A percentile compares a stretch with the other conserved stretches of the same genome.
Evolutionary conservation across 2,329 filamentous ascomycete genomes (phyloP).

Genomic region (Plectosphaerella sp.): DNA sequence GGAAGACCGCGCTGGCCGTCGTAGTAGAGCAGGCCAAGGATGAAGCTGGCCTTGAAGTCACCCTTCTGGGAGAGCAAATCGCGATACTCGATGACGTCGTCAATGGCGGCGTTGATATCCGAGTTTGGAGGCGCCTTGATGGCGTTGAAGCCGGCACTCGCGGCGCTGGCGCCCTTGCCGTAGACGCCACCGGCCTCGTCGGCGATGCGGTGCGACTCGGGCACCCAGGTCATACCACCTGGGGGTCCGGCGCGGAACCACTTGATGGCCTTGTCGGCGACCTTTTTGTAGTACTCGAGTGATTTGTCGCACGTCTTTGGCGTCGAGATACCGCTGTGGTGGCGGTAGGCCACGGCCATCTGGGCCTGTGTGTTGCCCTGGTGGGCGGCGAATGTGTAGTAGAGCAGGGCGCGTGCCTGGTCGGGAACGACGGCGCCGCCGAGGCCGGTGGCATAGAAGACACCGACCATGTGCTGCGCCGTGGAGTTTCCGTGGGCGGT

Average conservation of each 20-base stretch:
- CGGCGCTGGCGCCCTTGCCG: constrained; percentile 88
- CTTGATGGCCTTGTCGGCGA: constrained; percentile 85
- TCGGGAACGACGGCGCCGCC: constrained; percentile 76
- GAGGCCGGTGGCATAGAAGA: constrained; percentile 93
- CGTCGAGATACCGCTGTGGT: constrained; percentile 80
- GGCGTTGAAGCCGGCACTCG: constrained; percentile 81
- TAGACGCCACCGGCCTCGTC: constrained; percentile 92
- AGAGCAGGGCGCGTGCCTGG: constrained; percentile 86
- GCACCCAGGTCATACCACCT: constrained; percentile 73
- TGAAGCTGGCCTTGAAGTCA: constrained; percentile 82
- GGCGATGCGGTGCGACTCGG: constrained; percentile 78
- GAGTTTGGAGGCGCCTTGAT: constrained; percentile 68
- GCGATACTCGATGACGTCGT: constrained; percentile 92
- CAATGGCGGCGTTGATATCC: constrained; percentile 79
- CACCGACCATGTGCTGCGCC: constrained; percentile 90
- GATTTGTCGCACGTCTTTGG: constrained; percentile 82
- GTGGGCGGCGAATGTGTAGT: constrained; percentile 89
- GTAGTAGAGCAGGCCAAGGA: constrained; percentile 80
- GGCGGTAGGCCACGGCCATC: constrained; percentile 88
- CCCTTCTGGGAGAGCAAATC: constrained; percentile 88
- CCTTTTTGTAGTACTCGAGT: constrained; percentile 83
- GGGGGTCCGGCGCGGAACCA: constrained; percentile 90
- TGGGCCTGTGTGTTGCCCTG: constrained; percentile 79
- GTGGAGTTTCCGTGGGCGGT: constrained; percentile 78
- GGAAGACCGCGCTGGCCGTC: constrained; percentile 76